These are phyloP conservation scores for Boletus insuetus DNA, from an alignment of 768 basidiomycete genomes.

Conservation along the genomic window DNA sequence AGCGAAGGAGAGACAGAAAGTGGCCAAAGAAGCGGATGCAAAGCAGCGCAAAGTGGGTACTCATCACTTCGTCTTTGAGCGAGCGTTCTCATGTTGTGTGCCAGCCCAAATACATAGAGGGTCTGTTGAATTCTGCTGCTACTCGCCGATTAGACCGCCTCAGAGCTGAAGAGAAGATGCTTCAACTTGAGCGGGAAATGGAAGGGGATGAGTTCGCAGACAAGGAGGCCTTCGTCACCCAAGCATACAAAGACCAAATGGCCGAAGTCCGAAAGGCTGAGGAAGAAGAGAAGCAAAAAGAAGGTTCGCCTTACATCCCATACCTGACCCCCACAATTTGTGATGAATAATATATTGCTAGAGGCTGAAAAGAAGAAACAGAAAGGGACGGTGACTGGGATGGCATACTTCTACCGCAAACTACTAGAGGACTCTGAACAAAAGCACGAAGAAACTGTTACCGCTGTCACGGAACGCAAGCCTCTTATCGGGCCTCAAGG, in stretches of 20 bases:
- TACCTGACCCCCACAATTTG: neutral
- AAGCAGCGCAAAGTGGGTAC: constrained; percentile 72
- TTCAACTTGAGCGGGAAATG: constrained; percentile 85
- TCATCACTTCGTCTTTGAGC: neutral
- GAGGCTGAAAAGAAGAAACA: constrained; percentile 61
- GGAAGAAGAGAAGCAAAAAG: constrained; percentile 85
- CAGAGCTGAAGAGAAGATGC: constrained; percentile 97
- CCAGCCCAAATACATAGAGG: constrained; percentile 91
- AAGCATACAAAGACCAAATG: constrained; percentile 96
- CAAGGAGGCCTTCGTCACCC: constrained; percentile 97
- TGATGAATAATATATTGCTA: constrained; percentile 8
- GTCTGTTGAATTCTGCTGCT: constrained; percentile 75
- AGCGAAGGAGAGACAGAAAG: constrained; percentile 71
- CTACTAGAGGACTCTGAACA: constrained; percentile 76
- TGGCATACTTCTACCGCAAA: constrained; percentile 82
- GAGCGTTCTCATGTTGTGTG: constrained; percentile 11
- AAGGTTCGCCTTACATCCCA: constrained; percentile 55
- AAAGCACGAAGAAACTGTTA: constrained; percentile 83
- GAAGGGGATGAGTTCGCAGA: constrained; percentile 94
- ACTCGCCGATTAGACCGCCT: constrained; percentile 86
- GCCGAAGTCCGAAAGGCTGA: constrained; percentile 87
- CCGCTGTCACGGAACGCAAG: constrained; percentile 56
- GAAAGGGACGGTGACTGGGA: constrained; percentile 63
- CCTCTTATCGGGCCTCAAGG: constrained; percentile 62
- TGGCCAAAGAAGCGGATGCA: constrained; percentile 70